A percentile compares a stretch with the other conserved stretches of the same genome.
These are phyloP conservation scores for Clavariopsis aquatica DNA, from an alignment of 495 filamentous ascomycete species.

Conservation along the genomic window DNA sequence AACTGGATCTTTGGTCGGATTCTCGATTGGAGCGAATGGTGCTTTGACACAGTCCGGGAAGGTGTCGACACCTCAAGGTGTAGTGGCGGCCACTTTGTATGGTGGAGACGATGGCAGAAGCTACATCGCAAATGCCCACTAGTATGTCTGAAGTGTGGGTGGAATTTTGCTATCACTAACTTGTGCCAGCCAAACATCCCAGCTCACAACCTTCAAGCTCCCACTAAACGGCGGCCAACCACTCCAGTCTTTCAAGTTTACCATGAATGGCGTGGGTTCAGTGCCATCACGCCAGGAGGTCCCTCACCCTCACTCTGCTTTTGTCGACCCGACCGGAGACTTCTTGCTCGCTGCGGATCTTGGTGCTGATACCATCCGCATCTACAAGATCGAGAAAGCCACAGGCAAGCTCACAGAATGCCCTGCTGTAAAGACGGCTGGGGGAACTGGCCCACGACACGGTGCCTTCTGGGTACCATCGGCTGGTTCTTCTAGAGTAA, in stretches of 20 bases:
- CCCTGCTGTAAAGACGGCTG: conserved; percentile 41
- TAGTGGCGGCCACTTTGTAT: conserved; percentile 12
- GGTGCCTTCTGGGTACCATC: conserved; percentile 47
- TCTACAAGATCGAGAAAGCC: conserved; percentile 31
- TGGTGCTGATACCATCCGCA: conserved; percentile 24
- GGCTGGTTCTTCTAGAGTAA: conserved; percentile 4
- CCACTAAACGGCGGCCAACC: conserved; percentile 5
- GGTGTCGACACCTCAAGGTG: not conserved
- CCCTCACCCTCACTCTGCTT: conserved; percentile 15
- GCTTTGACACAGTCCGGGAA: conserved; percentile 11
- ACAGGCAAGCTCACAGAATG: conserved; percentile 45
- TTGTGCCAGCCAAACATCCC: conserved; percentile 16
- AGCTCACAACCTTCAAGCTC: conserved; percentile 19
- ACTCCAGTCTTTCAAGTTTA: conserved; percentile 16
- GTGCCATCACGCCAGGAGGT: conserved; percentile 16
- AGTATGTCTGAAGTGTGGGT: conserved; percentile 13
- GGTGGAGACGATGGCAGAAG: conserved; percentile 19
- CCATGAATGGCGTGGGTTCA: conserved; percentile 10
- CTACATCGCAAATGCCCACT: conserved; percentile 22
- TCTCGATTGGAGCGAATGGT: conserved; percentile 16
- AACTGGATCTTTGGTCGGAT: conserved; percentile 5
- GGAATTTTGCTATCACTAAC: not conserved
- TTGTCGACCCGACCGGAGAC: conserved; percentile 15
- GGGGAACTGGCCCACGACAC: conserved; percentile 52
- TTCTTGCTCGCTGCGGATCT: conserved; percentile 23